Evolutionary conservation across 2,329 filamentous ascomycete genomes (phyloP).

Genomic region (Xylaria sp.): DNA sequence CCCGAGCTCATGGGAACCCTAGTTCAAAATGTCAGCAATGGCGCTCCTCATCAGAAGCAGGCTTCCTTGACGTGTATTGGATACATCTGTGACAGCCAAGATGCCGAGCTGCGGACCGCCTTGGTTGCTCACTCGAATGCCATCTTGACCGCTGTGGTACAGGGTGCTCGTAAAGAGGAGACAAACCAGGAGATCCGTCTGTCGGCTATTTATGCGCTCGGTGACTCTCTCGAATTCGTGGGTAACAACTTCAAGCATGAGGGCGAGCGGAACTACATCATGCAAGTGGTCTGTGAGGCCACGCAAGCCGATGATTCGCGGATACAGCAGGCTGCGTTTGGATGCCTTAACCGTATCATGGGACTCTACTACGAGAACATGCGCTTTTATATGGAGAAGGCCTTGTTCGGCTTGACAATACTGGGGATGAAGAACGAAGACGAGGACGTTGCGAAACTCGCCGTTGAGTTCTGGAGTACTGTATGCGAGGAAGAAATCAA

Average conservation of each 20-base stretch:
- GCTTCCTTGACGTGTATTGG: conserved; percentile 95
- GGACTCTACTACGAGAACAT: conserved; percentile 99
- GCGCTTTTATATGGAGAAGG: conserved; percentile 99
- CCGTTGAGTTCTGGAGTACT: conserved; percentile 99
- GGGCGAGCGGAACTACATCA: conserved; percentile 99
- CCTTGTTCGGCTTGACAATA: conserved; percentile 95
- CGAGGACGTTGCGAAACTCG: conserved; percentile 97
- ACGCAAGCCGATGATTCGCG: conserved; percentile 91
- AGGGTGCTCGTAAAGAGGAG: conserved; percentile 97
- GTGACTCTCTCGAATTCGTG: conserved; percentile 97
- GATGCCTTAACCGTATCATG: conserved; percentile 99
- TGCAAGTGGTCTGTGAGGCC: conserved; percentile 99
- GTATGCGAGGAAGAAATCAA: conserved; percentile 98
- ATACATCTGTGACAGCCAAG: conserved; percentile 97
- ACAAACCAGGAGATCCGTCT: conserved; percentile 88
- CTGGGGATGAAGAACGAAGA: conserved; percentile 98
- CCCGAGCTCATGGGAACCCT: conserved; percentile 87
- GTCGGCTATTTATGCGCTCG: conserved; percentile 91
- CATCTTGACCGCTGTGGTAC: conserved; percentile 96
- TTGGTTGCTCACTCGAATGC: conserved; percentile 92
- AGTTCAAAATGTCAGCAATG: conserved; percentile 91
- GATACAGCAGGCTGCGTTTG: conserved; percentile 96
- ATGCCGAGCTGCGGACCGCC: conserved; percentile 83
- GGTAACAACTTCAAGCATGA: conserved; percentile 99
- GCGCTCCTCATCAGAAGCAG: conserved; percentile 90